phyloP scores from a whole-genome alignment of 495 filamentous ascomycete genomes.

The Glutinoglossum americanum region DNA sequence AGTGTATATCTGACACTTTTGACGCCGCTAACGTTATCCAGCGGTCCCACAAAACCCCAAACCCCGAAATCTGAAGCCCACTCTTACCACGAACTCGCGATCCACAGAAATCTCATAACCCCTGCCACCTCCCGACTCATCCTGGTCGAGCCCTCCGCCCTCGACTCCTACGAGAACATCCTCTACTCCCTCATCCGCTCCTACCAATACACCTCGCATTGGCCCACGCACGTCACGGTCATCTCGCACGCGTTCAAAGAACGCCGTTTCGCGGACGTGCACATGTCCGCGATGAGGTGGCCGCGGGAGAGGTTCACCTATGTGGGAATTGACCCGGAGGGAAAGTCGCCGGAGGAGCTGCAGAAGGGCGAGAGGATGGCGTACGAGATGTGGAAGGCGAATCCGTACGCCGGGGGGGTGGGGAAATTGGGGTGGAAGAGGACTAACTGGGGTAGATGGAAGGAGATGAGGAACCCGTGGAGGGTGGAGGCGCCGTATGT shows the following conservation, averaged over 20 bases:
- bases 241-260: constrained; percentile 64
- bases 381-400: constrained; percentile 24
- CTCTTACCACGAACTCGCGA: background rate
- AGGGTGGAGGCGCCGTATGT: constrained; percentile 11
- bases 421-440: constrained; percentile 12
- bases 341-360: constrained; percentile 14
- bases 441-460: constrained; percentile 21
- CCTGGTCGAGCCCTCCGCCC: constrained; percentile 37
- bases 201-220: constrained; percentile 15
- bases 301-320: constrained; percentile 24
- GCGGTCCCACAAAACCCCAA: background rate
- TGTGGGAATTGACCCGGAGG: constrained; percentile 42
- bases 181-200: constrained; percentile 46
- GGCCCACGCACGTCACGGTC: constrained; percentile 36
- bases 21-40: background rate
- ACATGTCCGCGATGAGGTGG: constrained; percentile 44
- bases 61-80: background rate
- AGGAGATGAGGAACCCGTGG: constrained; percentile 22
- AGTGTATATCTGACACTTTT: too few relatives aligned
- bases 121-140: constrained; percentile 7
- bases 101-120: too few relatives aligned
- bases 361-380: constrained; percentile 19
- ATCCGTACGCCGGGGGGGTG: constrained; percentile 23
- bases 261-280: constrained; percentile 39
- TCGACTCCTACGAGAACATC: constrained; percentile 61